Conservation (phyloP, 495 filamentous ascomycete genomes). For the Penicillium manginii region DNA sequence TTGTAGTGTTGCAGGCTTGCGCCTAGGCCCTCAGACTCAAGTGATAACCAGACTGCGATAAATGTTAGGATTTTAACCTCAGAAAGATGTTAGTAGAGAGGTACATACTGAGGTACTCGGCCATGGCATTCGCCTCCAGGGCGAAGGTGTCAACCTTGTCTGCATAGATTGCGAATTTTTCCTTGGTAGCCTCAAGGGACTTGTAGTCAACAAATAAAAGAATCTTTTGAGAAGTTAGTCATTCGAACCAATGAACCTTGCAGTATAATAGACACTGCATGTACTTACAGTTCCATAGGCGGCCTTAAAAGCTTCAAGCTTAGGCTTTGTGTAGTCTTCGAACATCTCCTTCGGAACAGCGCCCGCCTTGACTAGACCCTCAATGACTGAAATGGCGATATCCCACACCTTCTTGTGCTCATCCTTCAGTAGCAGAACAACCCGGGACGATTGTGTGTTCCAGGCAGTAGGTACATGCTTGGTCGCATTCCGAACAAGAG, state of each 20-base stretch:
- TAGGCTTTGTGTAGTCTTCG: conserved; percentile 43
- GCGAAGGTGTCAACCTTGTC: conserved; percentile 51
- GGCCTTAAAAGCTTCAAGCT: conserved; percentile 41
- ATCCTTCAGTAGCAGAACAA: conserved; percentile 44
- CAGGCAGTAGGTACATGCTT: conserved; percentile 48
- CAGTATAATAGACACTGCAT: background rate
- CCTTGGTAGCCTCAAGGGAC: conserved; percentile 39
- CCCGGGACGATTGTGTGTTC: conserved; percentile 54
- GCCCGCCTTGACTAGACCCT: conserved; percentile 35
- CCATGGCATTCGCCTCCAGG: conserved; percentile 55
- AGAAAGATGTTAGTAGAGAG: background rate
- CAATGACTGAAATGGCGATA: conserved; percentile 40
- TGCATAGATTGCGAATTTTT: conserved; percentile 44
- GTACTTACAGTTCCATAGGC: conserved; percentile 50
- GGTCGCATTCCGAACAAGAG: background rate
- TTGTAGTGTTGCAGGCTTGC: conserved; percentile 4
- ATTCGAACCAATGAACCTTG: no score
- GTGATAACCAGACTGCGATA: background rate
- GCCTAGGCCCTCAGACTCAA: conserved; percentile 1
- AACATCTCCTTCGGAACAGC: conserved; percentile 40
- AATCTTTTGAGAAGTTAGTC: conserved; percentile 26
- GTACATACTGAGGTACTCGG: conserved; percentile 49
- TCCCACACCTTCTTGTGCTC: conserved; percentile 55
- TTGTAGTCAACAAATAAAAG: conserved; percentile 54
- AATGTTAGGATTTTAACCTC: background rate